Conservation (phyloP, 345 rosid species). For the Arabidopsis suecica region DNA sequence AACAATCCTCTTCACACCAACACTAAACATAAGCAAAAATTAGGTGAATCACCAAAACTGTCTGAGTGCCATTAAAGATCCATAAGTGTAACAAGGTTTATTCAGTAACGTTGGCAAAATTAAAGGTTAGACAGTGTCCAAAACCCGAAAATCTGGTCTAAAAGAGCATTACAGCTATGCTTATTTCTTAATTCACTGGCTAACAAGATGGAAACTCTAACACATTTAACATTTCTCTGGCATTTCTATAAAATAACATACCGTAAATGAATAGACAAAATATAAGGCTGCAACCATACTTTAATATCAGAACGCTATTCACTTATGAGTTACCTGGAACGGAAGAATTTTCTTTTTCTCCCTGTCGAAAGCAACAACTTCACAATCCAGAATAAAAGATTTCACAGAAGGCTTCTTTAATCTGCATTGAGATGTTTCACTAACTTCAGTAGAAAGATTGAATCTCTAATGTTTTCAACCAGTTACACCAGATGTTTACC, state of each 20-base stretch:
- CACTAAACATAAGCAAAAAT: constrained; percentile 4
- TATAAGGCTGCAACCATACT: constrained; percentile 22
- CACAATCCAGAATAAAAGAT: constrained; percentile 92
- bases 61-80: constrained; percentile 1
- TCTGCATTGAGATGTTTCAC: constrained; percentile 52
- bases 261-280: constrained; percentile 6
- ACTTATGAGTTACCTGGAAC: constrained; percentile 72
- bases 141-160: neutral
- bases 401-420: constrained; percentile 70
- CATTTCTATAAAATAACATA: neutral
- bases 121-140: constrained; percentile 4
- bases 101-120: constrained; percentile 2
- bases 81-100: constrained; percentile 7
- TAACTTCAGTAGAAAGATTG: constrained; percentile 33
- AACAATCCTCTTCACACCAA: constrained; percentile 2
- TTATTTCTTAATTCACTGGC: constrained; percentile 8
- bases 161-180: neutral
- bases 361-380: constrained; percentile 87
- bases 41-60: neutral
- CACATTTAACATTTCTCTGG: neutral
- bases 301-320: constrained; percentile 27
- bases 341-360: constrained; percentile 80
- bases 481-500: constrained; percentile 51
- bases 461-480: constrained; percentile 21
- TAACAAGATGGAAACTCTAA: constrained; percentile 17